Base-by-base conservation (phyloP, 2,329 filamentous ascomycete genomes). In the Plectosphaerella sp. region DNA sequence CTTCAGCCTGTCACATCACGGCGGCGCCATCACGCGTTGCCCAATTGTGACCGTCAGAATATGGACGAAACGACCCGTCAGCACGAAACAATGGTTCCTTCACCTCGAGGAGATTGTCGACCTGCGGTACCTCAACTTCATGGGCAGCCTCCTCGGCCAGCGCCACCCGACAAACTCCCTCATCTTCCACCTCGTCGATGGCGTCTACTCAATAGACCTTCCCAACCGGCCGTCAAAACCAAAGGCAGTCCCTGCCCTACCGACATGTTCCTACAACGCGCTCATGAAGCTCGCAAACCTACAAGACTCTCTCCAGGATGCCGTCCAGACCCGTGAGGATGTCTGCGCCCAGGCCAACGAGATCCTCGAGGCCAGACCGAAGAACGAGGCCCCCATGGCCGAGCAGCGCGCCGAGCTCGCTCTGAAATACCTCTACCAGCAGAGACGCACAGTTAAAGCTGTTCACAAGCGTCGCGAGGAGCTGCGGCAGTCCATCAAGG, bases 291-390 rank as follows among this genome's bases (percentile, higher is more conserved):
- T 97, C 11, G 87, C 89, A 6, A 96, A 92, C 53, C 77, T 97
- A 15, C 91, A 96, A 57, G 89, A 88, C 64, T 96, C 91, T 51
- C 89, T 97, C 22, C 91, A 95, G 64, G 93, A 97, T 67, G 91
- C 91, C 2, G 72, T 96, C 10, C 82, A 85, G 1, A 95, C 90
- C 0, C 84, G 88, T 14, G 83, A 88, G 54, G 78, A 79, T 50
- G 76, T 97, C 9, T 84, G 89, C 47, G 72, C 78, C n/a, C 89
- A 96, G 57, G 95, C 97, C 57, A 89, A 89, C 57, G 66, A 74
- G 1, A 69, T 84, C 0, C 65, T 86, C 5, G 65, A 71, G 0
- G 59, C 67, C 0, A 68, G 68, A 4, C 72, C 75, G 0, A 59
- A 66, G 1, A 69, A 79, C 46, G 65, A 69, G 20, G 68, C 78